These are phyloP conservation scores for Prunus mira DNA, from an alignment of 306 rosid genomes.

Conservation along the genomic window DNA sequence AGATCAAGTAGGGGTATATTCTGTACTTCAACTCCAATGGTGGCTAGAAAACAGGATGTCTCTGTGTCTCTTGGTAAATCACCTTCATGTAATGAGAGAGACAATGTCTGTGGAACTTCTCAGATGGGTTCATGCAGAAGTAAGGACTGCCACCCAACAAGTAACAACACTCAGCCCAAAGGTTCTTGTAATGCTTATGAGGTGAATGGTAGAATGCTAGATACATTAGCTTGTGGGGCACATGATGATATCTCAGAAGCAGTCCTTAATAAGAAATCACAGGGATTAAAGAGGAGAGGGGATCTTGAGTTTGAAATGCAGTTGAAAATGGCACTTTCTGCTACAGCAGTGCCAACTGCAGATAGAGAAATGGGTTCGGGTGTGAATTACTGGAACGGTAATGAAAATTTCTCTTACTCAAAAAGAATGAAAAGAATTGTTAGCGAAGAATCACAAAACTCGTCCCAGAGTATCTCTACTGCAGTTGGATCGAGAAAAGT, in stretches of 20 bases:
- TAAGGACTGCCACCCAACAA: slow-evolving; percentile 25
- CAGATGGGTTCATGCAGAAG: slow-evolving; percentile 35
- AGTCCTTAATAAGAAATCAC: slow-evolving; percentile 29
- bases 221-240: slow-evolving; percentile 32
- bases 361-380: slow-evolving; percentile 37
- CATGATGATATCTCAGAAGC: slow-evolving; percentile 29
- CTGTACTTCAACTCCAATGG: slow-evolving; percentile 71
- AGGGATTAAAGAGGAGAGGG: slow-evolving; percentile 69
- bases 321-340: slow-evolving; percentile 84
- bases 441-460: slow-evolving; percentile 45
- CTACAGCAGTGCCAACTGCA: slow-evolving; percentile 42
- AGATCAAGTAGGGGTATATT: slow-evolving; percentile 51
- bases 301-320: slow-evolving; percentile 91
- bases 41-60: slow-evolving; percentile 48
- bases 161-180: slow-evolving; percentile 24
- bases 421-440: slow-evolving; percentile 54
- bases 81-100: slow-evolving; percentile 35
- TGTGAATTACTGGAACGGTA: slow-evolving; percentile 18
- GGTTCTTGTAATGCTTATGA: slow-evolving; percentile 31
- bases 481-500: slow-evolving; percentile 80
- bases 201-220: slow-evolving; percentile 21
- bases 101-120: slow-evolving; percentile 44
- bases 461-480: slow-evolving; percentile 58
- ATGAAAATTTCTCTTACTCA: slow-evolving; percentile 24
- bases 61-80: slow-evolving; percentile 35